Evolutionary conservation across 768 basidiomycete genomes (phyloP).

Genomic region (Suillus decipiens): DNA sequence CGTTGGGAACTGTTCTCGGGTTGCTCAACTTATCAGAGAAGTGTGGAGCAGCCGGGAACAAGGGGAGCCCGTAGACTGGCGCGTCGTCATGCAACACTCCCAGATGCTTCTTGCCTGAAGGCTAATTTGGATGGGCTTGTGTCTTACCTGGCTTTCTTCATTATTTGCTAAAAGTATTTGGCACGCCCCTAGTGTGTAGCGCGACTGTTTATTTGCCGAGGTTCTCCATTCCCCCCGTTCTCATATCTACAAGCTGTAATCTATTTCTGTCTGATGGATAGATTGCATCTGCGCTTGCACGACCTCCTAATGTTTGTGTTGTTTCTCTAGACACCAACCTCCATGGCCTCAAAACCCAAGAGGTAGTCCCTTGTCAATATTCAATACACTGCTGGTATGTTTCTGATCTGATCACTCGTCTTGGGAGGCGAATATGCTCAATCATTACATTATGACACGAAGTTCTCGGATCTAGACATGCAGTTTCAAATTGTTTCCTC

Average conservation of each 20-base stretch:
- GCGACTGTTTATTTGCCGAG: not conserved
- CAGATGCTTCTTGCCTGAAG: constrained; percentile 55
- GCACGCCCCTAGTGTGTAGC: not conserved
- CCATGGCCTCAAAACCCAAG: no score
- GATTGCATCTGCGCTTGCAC: not conserved
- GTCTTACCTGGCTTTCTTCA: no score
- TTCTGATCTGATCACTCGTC: no score
- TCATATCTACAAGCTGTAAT: constrained; percentile 1
- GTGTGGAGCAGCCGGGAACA: constrained; percentile 55
- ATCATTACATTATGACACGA: no score
- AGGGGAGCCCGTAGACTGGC: constrained; percentile 57
- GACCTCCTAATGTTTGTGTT: not conserved
- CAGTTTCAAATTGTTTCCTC: no score
- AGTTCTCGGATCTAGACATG: no score
- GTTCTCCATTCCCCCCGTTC: not conserved
- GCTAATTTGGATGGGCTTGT: not conserved
- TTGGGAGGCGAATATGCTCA: no score
- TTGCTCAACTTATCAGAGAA: constrained; percentile 50
- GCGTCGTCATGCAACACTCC: constrained; percentile 47
- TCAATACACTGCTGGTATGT: no score
- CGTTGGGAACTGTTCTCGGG: constrained; percentile 65
- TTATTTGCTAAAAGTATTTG: not conserved
- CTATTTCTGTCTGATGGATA: not conserved
- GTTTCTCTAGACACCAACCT: no score
- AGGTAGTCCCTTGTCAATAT: no score